Conservation (phyloP, 768 basidiomycete genomes). For the Podaxis carcinomalis region DNA sequence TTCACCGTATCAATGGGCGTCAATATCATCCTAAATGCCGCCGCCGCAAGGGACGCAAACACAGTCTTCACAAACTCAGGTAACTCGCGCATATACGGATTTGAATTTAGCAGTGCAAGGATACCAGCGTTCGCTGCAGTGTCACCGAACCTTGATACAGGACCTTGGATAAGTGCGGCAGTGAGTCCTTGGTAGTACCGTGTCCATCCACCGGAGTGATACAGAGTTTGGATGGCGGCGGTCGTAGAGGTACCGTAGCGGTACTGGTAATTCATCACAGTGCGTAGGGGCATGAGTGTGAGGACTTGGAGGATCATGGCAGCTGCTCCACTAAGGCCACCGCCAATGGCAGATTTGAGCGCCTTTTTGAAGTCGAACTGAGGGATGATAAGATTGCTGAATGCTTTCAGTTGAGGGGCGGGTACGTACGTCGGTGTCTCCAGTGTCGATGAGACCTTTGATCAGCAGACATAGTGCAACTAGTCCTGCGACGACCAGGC, state of each 20-base stretch:
- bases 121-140: slow-evolving; percentile 94
- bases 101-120: slow-evolving; percentile 75
- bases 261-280: slow-evolving; percentile 97
- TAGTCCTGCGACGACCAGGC: slow-evolving; percentile 30
- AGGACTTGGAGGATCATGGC: slow-evolving; percentile 96
- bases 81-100: slow-evolving; percentile 62
- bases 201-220: slow-evolving; percentile 72
- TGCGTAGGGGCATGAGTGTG: slow-evolving; percentile 90
- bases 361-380: slow-evolving; percentile 82
- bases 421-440: slow-evolving; percentile 56
- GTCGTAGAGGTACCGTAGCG: slow-evolving; percentile 78
- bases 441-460: slow-evolving; percentile 67
- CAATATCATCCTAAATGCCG: slow-evolving; percentile 84
- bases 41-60: slow-evolving; percentile 76
- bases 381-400: background rate
- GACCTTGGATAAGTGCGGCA: slow-evolving; percentile 86
- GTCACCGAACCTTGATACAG: slow-evolving; percentile 85
- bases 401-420: background rate
- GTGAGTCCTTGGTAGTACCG: slow-evolving; percentile 86
- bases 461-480: slow-evolving; percentile 49
- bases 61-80: slow-evolving; percentile 69
- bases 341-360: slow-evolving; percentile 79
- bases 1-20: slow-evolving; percentile 94
- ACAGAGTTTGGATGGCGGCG: slow-evolving; percentile 61
- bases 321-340: slow-evolving; percentile 86